Evolutionary conservation across 2,329 filamentous ascomycete species (phyloP), one percentile per base, ranked within the genome.

Genomic region (Xenoacremonium recifei): DNA sequence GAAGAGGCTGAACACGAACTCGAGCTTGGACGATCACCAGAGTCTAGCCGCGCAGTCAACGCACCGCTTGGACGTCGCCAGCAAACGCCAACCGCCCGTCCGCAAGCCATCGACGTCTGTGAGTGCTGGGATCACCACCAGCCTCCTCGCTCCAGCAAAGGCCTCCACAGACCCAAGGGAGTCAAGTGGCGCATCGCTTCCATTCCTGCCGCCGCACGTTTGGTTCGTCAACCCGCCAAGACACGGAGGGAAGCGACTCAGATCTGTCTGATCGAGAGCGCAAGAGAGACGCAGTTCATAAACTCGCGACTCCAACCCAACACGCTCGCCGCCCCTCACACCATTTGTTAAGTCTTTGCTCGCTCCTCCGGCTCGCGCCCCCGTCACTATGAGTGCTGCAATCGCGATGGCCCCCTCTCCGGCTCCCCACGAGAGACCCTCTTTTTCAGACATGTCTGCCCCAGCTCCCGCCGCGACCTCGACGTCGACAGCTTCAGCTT

Each of bases 381-480:
- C 21, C 40, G 51, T 57, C 64, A 82, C 57, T 63, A 85, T 85
- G 81, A 84, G 80, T 71, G 74, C 81, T 63, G 80, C 79, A 66
- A 77, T 84, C 62, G 79, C 80, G 59, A 84, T 84, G 81, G 80
- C 78, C 61, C 80, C 80, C 53, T 84, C 81, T 63, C 81, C 80
- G 59, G 80, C 80, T 67, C 80, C 80, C 53, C 80, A 84, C 64
- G 80, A 84, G 63, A 72, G 80, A 62, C 69, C 77, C 45, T 71
- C 74, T n/a, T 79, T 74, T 58, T 71, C 73, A 51, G 77, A 76
- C 53, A 64, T 73, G 49, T 67, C 69, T 50, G 66, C 69, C 42
- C 50, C 59, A 34, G n/a, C n/a, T n/a, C n/a, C n/a, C n/a, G n/a
- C 29, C 17, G 29, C 29, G 12, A 15, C 29, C 6, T 27, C 23